Evolutionary conservation across 148 eudicot genomes (phyloP), one percentile per base, ranked within the genome.

Genomic region (Heliosperma pusillum): DNA sequence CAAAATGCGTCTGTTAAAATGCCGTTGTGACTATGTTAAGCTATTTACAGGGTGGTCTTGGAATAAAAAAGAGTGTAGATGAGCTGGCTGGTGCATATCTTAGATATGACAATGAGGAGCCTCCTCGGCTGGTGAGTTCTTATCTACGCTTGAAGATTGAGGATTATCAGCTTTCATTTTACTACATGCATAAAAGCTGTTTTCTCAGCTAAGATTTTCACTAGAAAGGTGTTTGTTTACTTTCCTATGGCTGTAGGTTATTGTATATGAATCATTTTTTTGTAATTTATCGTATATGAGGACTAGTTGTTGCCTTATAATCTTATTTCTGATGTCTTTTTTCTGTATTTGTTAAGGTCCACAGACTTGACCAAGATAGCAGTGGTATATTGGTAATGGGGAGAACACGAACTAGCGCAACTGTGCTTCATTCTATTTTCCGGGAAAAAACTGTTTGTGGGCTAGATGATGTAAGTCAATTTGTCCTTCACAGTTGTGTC

Each of bases 371-470:
- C 82, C 86, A 92, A 81, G 99, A 92, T 83, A 87, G 97, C 78
- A 96, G 99, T 77, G 99, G 99, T 75, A 83, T 96, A 76, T 86
- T 96, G 90, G 91, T 96, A 69, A 85, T 96, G 97, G 99, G 97
- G 69, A 89, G 99, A 82, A 87, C 97, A 25, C 92, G 90, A 79
- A 83, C 89, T 78, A 92, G 92, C 83, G 75, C 94, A 64, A 81
- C 88, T 8, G 83, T 89, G 24, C 82, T 96, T 83, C 99, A 92
- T 81, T 92, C 99, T 26, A 77, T 96, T 72, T 96, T 96, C 76
- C 99, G 93, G 11, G 97, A 96, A 88, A 95, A 92, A 84, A 95
- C 99, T 70, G 65, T 71, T 79, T 87, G 88, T 68, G 87, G 86
- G 42, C 81, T 87, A 61, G 79, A 85, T 66, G 82, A 86, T 74